Conservation (phyloP, 2,329 filamentous ascomycete species). For the Chaetomium sp. region DNA sequence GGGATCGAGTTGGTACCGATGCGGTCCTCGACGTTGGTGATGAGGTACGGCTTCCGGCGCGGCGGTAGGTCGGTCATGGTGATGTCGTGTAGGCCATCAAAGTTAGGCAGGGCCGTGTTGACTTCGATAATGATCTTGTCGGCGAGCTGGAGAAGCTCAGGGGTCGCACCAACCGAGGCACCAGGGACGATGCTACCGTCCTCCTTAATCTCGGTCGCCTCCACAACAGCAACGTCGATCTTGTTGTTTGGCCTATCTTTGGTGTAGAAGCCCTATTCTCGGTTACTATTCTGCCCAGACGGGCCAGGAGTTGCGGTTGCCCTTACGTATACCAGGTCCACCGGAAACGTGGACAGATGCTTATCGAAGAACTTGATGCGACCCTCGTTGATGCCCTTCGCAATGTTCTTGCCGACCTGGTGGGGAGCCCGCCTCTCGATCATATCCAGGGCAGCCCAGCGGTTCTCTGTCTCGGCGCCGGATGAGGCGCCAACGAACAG, state of each 20-base stretch:
- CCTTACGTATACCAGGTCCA: slow-evolving; percentile 76
- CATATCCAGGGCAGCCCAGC: slow-evolving; percentile 89
- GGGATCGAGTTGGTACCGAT: slow-evolving; percentile 83
- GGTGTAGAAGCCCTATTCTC: slow-evolving; percentile 72
- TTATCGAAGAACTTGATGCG: slow-evolving; percentile 93
- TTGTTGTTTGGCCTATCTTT: slow-evolving; percentile 73
- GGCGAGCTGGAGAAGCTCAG: slow-evolving; percentile 85
- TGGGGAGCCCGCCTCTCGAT: slow-evolving; percentile 83
- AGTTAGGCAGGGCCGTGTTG: slow-evolving; percentile 81
- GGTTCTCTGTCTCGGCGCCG: slow-evolving; percentile 86
- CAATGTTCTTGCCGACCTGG: slow-evolving; percentile 87
- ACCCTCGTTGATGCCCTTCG: slow-evolving; percentile 87
- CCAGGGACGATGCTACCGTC: slow-evolving; percentile 88
- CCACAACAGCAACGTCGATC: slow-evolving; percentile 81
- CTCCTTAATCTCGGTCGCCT: slow-evolving; percentile 83
- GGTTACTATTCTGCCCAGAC: neutral
- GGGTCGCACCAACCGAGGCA: slow-evolving; percentile 80
- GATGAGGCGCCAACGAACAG: slow-evolving; percentile 90
- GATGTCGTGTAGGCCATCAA: slow-evolving; percentile 89
- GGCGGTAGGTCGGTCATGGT: slow-evolving; percentile 86
- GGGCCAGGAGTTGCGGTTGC: neutral
- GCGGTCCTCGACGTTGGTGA: slow-evolving; percentile 83
- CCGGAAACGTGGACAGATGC: slow-evolving; percentile 89
- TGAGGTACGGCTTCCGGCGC: slow-evolving; percentile 77
- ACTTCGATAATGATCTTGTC: slow-evolving; percentile 94